Base-by-base conservation (phyloP, 768 basidiomycete genomes). In the Collybia mongolica region DNA sequence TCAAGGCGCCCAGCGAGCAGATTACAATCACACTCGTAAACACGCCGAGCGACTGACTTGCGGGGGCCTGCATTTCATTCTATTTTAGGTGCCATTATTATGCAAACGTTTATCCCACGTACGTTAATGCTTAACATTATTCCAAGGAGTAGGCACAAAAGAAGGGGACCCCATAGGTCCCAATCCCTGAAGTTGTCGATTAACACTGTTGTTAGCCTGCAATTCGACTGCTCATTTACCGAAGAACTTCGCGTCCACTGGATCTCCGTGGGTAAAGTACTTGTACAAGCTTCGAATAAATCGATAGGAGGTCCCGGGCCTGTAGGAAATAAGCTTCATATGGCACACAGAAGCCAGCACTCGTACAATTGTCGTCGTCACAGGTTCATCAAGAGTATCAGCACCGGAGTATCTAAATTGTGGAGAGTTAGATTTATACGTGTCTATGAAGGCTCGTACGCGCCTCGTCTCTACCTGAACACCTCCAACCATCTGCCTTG, bases 91-190 rank as follows among this genome's bases (percentile, higher is more conserved):
- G 12, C 5, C 17, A 29, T 36, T 37, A 29, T 35, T 26, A 24
- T 18, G 12, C 28, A 44, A 32, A 9, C 5, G 2, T 17, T n/a
- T 38, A 17, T 8, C 35, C 39, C 18, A 57, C 79, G 45, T 61
- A 90, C 93, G 65, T 90, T 91, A 40, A 93, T 70, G 62, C 90
- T 93, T 17, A 96, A 80, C 76, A 94, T 86, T 39, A 92, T 86
- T 46, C 86, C 89, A 11, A 95, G 79, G 36, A 81, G 65, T 47
- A 95, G 75, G 58, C 88, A 92, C 36, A 94, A 77, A 20, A 98
- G 76, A 2, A 98, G 75, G 9, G 95, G 95, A 2, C 95, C 95
- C 96, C 96, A 98, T 20, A 98, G 77, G 69, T 98, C 96, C 96
- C 95, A 98, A 64, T 98, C 95, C 55, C 93, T 93, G 62, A 9